These are phyloP conservation scores for Cutaneotrichosporon sp. DNA, from an alignment of 1,284 basidiomycete genomes.

Conservation along the genomic window DNA sequence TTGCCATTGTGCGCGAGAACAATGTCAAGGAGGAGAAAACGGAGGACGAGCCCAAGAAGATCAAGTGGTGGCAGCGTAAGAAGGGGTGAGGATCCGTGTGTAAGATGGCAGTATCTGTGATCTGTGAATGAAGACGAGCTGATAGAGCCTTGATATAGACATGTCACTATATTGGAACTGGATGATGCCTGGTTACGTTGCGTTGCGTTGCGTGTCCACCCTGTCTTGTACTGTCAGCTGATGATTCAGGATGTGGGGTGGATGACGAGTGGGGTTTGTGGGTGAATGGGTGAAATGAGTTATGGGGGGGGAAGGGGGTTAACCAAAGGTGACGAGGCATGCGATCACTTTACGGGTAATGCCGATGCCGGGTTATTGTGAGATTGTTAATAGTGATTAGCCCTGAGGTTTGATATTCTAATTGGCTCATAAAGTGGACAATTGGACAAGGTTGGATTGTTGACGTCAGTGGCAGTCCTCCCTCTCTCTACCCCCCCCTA, in stretches of 20 bases:
- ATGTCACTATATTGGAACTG: not conserved
- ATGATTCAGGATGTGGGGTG: not conserved
- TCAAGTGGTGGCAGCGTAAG: constrained; percentile 9
- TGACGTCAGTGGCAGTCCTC: constrained; percentile 3
- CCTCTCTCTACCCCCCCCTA: too few relatives aligned
- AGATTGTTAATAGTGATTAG: not conserved
- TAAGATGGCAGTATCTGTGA: not conserved
- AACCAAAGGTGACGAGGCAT: too few relatives aligned
- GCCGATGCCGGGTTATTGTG: not conserved
- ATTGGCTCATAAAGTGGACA: not conserved
- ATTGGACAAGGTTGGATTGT: too few relatives aligned
- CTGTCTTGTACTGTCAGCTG: not conserved
- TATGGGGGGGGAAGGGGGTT: too few relatives aligned
- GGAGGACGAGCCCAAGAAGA: constrained; percentile 1
- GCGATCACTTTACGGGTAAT: too few relatives aligned
- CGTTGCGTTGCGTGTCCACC: too few relatives aligned
- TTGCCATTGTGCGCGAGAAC: constrained; percentile 39
- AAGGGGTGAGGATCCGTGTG: not conserved
- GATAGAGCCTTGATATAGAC: not conserved
- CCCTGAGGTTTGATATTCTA: not conserved
- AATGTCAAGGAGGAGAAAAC: constrained; percentile 25
- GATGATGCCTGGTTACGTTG: too few relatives aligned
- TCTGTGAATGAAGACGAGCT: too few relatives aligned
- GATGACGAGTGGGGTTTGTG: too few relatives aligned
- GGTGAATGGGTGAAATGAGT: too few relatives aligned